Base-by-base conservation (phyloP, 2,329 filamentous ascomycete species). In the Leptographium flavum region DNA sequence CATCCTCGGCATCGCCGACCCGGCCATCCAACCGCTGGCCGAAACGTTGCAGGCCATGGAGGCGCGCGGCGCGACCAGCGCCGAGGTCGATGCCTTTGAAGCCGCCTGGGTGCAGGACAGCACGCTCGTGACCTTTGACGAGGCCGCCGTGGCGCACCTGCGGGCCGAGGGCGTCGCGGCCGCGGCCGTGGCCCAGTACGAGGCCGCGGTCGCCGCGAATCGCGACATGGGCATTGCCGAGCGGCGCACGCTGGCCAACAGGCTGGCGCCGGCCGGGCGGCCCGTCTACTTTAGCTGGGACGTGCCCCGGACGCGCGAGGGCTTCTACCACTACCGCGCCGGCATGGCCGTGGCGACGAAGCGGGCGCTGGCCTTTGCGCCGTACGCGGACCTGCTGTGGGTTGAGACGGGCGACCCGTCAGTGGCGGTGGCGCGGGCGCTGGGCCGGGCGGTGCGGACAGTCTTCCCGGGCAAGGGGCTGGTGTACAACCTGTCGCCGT, bases 401-500 rank as follows among this genome's bases (percentile, higher is more conserved):
- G 85, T 96, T 40, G 92, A 98, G 68, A 96, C 92, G 1, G 90
- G 85, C 41, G 83, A 92, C 54, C 90, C 92, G 21, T 81, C 79
- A 53, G 86, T 96, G 11, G 63, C 76, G 42, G 84, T 93, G 30
- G 87, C 86, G 0, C 69, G 74, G 4, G 70, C 73, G 42, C 87
- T 98, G 43, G 85, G 84, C 13, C 73, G 74, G 11, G 76, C 87
- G 39, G 92, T 98, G 49, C 78, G 83, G 45, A 64, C 68, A 0
- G 68, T 65, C 4, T 70, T 76, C 55, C 86, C 87, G 0, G 79
- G 76, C 49, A 96, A 96, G 73, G 83, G 85, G 31, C 74, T 98
- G 22, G 90, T 96, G 0, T 98, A 98, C 68, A 98, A 98, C 66
- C 74, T 98, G 2, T 88, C 82, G 5, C 92, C 92, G 1, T 94